Base-by-base conservation (phyloP, 2,329 filamentous ascomycete genomes). In the Xylaria sp. region DNA sequence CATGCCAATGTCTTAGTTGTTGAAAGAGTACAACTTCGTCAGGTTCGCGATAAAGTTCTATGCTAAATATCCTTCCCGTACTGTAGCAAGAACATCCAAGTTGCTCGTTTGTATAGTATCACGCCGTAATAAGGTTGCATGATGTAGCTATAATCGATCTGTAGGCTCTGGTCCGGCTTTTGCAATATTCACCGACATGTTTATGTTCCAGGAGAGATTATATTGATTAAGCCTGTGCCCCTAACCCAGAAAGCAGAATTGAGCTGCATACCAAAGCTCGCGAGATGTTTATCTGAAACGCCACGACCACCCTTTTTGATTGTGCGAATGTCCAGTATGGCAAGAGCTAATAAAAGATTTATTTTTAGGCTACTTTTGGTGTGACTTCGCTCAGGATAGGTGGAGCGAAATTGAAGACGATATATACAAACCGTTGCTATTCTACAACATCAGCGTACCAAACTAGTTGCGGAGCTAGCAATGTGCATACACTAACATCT, bases 261-360 rank as follows among this genome's bases (percentile, higher is more conserved):
- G 45, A 60, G n/a, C 18, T 20, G 20, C 25, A 45, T 36, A 48
- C 25, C 10, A 41, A 18, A 20, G 10, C 60, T 25, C 28, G 34
- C 15, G 34, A 36, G 43, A 56, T 45, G 45, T 39, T 53, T 63
- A n/a, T 50, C 60, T 56, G 34, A 58, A 67, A 62, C 34, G 34
- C 36, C 15, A 36, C 23, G 34, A 36, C 43, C 18, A 12, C 32
- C 39, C 13, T 55, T 60, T 48, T n/a, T 4, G 55, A 8, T 25
- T 46, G 46, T 23, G 13, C 39, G 23, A 58, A 57, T 45, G 43
- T 20, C 43, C 34, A 52, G 18, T 23, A 48, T 7, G 23, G 39
- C 23, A 23, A 15, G 25, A 28, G 50, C 45, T 23, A 36, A 25
- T 20, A 15, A 43, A 34, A 8, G 32, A 2, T 23, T 53, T 53